Evolutionary conservation across 2,329 filamentous ascomycete genomes (phyloP), one percentile per base, ranked within the genome.

Genomic region (Proliferodiscus dingleyae): DNA sequence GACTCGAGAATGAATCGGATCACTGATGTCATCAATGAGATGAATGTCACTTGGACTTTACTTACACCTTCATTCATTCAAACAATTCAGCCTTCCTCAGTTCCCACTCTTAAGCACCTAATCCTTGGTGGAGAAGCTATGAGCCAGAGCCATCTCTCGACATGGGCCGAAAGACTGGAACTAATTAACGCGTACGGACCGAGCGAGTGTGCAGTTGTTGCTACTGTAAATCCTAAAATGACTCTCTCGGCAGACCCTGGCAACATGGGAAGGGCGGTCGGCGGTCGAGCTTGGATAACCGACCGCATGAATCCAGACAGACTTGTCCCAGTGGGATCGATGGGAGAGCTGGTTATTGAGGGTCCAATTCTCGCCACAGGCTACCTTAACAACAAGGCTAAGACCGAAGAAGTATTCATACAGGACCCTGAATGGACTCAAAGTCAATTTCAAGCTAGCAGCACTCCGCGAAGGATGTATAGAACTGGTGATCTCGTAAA

Each of bases 321-420:
- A 19, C 34, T 48, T 15, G 26, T 30, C 9, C 41, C 46, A 13
- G n/a, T 48, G 22, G 46, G 41, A 5, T 40, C 29, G n/a, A 37
- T 56, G 7, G 55, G 55, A 18, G 55, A 57, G 37, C 26, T 57
- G 13, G 9, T 51, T 15, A 32, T 57, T n/a, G 53, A 55, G 51
- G 76, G 76, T 0, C 77, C 78, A 1, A 72, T 78, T 11, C 74
- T 84, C 2, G 79, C 78, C 6, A 67, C 75, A 26, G 79, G 79
- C 23, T 84, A 84, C 47, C 64, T 82, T 15, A 73, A 73, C 37
- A 74, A 81, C 22, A 18, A 16, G 4, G 13, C 21, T 10, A 40
- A 47, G 29, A 44, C 46, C n/a, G 29, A 37, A 5, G 28, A 15
- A 29, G 28, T 5, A 26, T 52, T 41, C 38, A 43, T 42, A 10